Evolutionary conservation across 129 eudicot species (phyloP), one percentile per base, ranked within the genome.

Genomic region (Flaveria sonorensis): DNA sequence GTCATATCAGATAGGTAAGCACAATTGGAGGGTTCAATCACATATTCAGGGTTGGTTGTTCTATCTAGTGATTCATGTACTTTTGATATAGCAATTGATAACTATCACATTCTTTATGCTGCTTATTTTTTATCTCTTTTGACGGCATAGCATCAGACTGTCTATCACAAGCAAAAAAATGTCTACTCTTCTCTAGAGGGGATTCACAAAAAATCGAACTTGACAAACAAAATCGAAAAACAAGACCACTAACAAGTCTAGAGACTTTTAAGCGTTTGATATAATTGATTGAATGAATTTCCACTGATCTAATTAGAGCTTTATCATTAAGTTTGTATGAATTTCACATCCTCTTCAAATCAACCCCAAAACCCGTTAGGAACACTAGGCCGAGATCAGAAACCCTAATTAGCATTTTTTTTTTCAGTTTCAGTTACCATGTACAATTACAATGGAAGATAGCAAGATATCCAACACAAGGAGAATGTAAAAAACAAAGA

Each of bases 321-420:
- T 48, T 48, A 48, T 48, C 53, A 48, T 11, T 14, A 4, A 1
- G 10, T 52, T 52, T 52, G 59, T 7, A 16, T 52, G 23, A 52
- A 52, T 6, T 52, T 52, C 40, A 52, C 23, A 52, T 52, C 23
- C 23, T n/a, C 6, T 52, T 52, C 59, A 28, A 62, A 26, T 62
- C 6, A 61, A 13, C 7, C 68, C 42, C 42, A 61, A 61, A 20
- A 10, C 24, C 14, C 13, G 0, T 45, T 10, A 2, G 48, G 48
- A 45, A 9, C 3, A 45, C 0, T 10, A 45, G 10, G 7, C 7
- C 40, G 40, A 36, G 1, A 71, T 47, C 53, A 2, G 55, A 14
- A 72, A 39, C 77, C 77, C 52, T 53, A 72, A 21, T 19, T 55
- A 16, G 7, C 20, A 36, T 72, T 30, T 30, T 3, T 28, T 28